A percentile compares a stretch with the other conserved stretches of the same genome.
These are phyloP conservation scores for Celoporthe dispersa DNA, from an alignment of 2,329 filamentous ascomycete genomes.

Conservation along the genomic window DNA sequence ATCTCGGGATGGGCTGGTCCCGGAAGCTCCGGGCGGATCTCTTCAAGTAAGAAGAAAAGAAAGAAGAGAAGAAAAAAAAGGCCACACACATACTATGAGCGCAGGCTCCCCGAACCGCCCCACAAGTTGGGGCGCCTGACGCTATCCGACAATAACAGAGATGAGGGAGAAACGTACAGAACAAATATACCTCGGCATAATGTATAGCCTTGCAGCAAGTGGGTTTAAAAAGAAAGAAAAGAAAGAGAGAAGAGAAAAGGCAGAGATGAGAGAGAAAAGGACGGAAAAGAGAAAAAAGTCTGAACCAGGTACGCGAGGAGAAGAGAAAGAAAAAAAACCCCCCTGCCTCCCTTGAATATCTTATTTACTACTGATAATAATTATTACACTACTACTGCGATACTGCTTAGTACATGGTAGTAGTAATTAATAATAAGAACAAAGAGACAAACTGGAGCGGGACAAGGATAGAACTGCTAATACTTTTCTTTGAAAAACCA, in stretches of 20 bases:
- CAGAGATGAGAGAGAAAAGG: background rate
- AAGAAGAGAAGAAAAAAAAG: background rate
- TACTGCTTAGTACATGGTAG: background rate
- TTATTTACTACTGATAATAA: background rate
- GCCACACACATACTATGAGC: background rate
- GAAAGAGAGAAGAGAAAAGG: too few relatives aligned
- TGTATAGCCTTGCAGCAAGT: background rate
- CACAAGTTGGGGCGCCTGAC: background rate
- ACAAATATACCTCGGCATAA: background rate
- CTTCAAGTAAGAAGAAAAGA: background rate
- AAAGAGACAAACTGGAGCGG: constrained; percentile 1
- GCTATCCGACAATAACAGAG: background rate
- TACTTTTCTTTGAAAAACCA: background rate
- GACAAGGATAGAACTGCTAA: constrained; percentile 16
- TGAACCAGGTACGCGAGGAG: background rate
- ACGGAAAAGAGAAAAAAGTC: background rate
- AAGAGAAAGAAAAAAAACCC: too few relatives aligned
- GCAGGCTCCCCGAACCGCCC: background rate
- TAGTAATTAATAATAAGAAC: background rate
- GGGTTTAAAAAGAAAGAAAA: background rate
- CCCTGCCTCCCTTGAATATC: too few relatives aligned
- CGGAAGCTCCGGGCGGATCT: background rate
- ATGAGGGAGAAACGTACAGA: background rate
- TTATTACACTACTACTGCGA: background rate
- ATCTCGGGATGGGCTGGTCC: background rate